Base-by-base conservation (phyloP, 352 stramenopile genomes). In the Globisporangium viniferum region DNA sequence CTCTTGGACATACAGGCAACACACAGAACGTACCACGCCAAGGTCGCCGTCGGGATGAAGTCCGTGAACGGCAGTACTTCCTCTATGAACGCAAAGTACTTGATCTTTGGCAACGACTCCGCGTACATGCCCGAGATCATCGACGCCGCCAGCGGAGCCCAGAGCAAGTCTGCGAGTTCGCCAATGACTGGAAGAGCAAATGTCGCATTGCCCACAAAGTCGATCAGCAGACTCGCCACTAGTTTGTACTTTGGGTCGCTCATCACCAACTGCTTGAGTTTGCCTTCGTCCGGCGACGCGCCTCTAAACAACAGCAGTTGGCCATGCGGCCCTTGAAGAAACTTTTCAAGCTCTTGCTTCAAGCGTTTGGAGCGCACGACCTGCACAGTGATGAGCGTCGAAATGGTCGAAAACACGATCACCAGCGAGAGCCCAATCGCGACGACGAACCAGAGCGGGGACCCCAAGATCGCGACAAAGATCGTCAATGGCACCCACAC, bases 1-100 rank as follows among this genome's bases (percentile, higher is more conserved):
- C 36, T 44, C 36, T 15, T 44, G 36, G 2, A 24, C 24, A 24
- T 24, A 44, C 36, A 44, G 36, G 2, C 12, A 18, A 44, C 8
- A 54, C 9, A 31, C 27, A 24, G 49, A 33, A 46, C 55, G 6
- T 62, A 92, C 93, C 95, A 99, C 12, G 92, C 93, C 41, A 98
- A 66, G 2, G 91, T 98, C 10, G 95, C 96, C n/a, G 90, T 97
- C 12, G 96, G 96, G 51, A 99, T 90, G 44, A 97, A 84, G 74
- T 99, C 96, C 14, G 96, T 98, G 78, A 99, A 98, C 1, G 96
- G 96, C 57, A 99, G 69, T 18, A 95, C 14, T 64, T 97, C 87
- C 53, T 95, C 87, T 2, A 94, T 20, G 63, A 93, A 88, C 3
- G 76, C 81, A 33, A 98, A 54, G 67, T 98, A 98, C 71, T 97